Conservation (phyloP, 2,329 filamentous ascomycete genomes). For the Pseudomassariella vexata region DNA sequence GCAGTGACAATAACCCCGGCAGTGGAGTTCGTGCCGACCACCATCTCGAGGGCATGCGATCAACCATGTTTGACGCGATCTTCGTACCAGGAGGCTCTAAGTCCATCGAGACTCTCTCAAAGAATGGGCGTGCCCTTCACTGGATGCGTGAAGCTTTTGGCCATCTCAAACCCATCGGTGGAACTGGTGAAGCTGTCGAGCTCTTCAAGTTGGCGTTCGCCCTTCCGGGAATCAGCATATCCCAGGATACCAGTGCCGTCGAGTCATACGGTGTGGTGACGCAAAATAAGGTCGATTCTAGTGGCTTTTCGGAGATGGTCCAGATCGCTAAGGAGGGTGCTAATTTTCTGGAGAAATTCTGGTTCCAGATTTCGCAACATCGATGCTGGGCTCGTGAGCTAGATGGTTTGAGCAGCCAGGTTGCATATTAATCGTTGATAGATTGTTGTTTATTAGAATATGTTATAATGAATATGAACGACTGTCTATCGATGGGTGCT, state of each 20-base stretch:
- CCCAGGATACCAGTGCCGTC: slow-evolving; percentile 41
- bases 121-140: slow-evolving; percentile 68
- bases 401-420: slow-evolving; percentile 59
- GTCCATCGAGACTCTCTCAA: slow-evolving; percentile 55
- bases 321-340: slow-evolving; percentile 61
- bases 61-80: slow-evolving; percentile 74
- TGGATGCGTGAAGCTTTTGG: slow-evolving; percentile 78
- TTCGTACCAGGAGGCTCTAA: slow-evolving; percentile 69
- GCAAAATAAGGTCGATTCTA: slow-evolving; percentile 43
- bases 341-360: slow-evolving; percentile 67
- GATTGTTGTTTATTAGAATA: too few species aligned
- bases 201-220: slow-evolving; percentile 48
- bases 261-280: slow-evolving; percentile 78
- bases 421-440: slow-evolving; percentile 55
- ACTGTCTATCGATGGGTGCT: too few species aligned
- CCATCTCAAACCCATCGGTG: slow-evolving; percentile 74
- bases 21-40: slow-evolving; percentile 64
- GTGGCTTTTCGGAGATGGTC: slow-evolving; percentile 55
- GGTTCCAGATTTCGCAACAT: slow-evolving; percentile 64
- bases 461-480: too few species aligned
- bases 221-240: slow-evolving; percentile 35
- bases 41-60: slow-evolving; percentile 73
- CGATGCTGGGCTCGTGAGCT: slow-evolving; percentile 69
- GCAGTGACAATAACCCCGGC: slow-evolving; percentile 43
- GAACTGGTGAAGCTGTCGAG: slow-evolving; percentile 64